phyloP scores from a whole-genome alignment of 78 protist genomes.

The Chrysochromulina tobinii region DNA sequence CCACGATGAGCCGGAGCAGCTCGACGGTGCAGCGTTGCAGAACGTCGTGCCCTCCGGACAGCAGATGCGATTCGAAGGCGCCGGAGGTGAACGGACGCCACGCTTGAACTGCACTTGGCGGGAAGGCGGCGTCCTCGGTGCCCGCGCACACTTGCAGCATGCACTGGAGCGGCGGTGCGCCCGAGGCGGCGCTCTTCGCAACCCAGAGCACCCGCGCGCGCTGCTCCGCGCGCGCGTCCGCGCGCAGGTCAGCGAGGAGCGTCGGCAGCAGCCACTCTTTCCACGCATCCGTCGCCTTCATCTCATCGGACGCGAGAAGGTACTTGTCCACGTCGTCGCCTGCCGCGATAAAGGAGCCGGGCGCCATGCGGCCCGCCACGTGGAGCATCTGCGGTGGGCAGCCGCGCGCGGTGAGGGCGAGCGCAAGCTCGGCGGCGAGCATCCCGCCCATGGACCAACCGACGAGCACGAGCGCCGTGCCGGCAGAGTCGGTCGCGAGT shows the following conservation, averaged over 20 bases:
- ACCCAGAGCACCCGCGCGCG: no score
- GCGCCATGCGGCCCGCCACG: constrained; percentile 22
- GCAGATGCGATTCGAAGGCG: neutral
- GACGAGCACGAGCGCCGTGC: constrained; percentile 12
- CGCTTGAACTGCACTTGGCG: neutral
- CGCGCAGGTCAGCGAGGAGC: constrained; percentile 9
- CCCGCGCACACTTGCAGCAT: neutral
- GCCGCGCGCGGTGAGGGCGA: neutral
- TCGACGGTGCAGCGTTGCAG: neutral
- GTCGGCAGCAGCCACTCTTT: constrained; percentile 6
- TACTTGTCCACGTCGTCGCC: neutral
- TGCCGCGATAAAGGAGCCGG: neutral
- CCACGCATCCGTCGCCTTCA: constrained; percentile 1
- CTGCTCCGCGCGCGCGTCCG: constrained; percentile 30
- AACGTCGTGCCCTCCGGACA: constrained; percentile 44
- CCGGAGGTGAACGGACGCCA: neutral
- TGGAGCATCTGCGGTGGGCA: neutral
- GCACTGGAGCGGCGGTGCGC: neutral
- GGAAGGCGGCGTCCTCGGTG: constrained; percentile 9
- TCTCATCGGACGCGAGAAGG: constrained; percentile 3
- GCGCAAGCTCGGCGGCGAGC: constrained; percentile 21
- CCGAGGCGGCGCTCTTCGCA: neutral
- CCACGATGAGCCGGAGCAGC: neutral
- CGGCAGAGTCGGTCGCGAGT: neutral
- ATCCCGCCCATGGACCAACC: constrained; percentile 45